Evolutionary conservation across 805 yeast species (phyloP), one percentile per base, ranked within the genome.

Genomic region (Monosporozyma servazzii): DNA sequence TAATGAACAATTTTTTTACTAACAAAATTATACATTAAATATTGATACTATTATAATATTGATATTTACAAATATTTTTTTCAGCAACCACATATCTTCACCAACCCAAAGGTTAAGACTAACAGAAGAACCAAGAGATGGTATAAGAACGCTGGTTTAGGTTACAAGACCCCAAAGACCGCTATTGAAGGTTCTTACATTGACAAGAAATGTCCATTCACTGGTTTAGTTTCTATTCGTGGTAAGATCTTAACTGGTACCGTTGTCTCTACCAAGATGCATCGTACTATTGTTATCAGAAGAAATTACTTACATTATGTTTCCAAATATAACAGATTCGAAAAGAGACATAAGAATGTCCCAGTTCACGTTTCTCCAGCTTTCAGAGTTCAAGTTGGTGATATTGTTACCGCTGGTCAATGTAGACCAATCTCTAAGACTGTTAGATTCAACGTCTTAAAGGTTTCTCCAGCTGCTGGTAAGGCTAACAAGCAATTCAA

Each of bases 301-400:
- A 91, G 99, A 82, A 98, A 93, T 75, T 93, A 93, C 95, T 88
- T 93, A 76, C 99, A 93, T 82, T 93, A 88, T 82, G 87, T 93
- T 77, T 96, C 98, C 78, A 93, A 93, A 86, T 93, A 93, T 83
- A 93, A 91, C 96, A 90, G 99, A 87, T 93, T 89, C 88, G 99
- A 93, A 83, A 93, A 93, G 88, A 89, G 99, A 83, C 99, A 93
- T 88, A 93, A 93, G 93, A 93, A 93, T 86, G 83, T 93, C 62
- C 95, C 99, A 75, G 99, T 96, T 71, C 99, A 93, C 82, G 88
- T 93, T 71, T 91, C 98, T 65, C 99, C 99, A 80, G 98, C 98
- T 78, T 93, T 93, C 98, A 95, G 99, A 81, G 96, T 91, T 69
- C 79, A 79, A 75, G 98, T 90, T 76, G 99, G 99, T 84, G 99